phyloP scores from a whole-genome alignment of 805 yeast species.

The Zygoascus ofunaensis region DNA sequence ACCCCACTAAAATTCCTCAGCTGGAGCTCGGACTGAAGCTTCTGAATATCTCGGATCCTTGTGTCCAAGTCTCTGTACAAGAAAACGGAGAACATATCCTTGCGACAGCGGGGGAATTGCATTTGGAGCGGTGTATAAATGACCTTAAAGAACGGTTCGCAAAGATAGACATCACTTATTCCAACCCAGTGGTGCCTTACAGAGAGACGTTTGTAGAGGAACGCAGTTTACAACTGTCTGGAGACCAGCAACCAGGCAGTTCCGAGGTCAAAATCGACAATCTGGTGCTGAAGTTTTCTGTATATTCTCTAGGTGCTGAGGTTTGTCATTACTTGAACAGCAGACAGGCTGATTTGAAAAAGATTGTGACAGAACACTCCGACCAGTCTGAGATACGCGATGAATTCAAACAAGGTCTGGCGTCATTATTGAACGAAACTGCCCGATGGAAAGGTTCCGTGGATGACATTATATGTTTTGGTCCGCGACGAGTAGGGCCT shows the following conservation, averaged over 20 bases:
- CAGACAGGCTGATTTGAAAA: conserved; percentile 34
- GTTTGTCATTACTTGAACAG: conserved; percentile 44
- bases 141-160: conserved; percentile 90
- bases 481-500: conserved; percentile 69
- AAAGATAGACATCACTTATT: conserved; percentile 72
- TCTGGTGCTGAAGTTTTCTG: conserved; percentile 33
- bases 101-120: conserved; percentile 95
- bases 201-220: conserved; percentile 65
- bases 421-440: not conserved
- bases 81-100: conserved; percentile 90
- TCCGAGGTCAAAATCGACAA: conserved; percentile 44
- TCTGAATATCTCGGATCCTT: conserved; percentile 86
- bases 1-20: conserved; percentile 68
- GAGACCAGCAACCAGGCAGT: conserved; percentile 17
- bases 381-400: not conserved
- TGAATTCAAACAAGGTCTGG: conserved; percentile 1
- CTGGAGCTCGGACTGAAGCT: conserved; percentile 71
- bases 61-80: conserved; percentile 76
- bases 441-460: conserved; percentile 16
- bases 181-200: conserved; percentile 91
- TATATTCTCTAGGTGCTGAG: conserved; percentile 47
- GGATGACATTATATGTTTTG: conserved; percentile 52
- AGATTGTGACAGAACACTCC: not conserved
- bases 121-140: conserved; percentile 86
- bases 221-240: conserved; percentile 33